phyloP scores from a whole-genome alignment of 345 rosid species.

The Gossypium longicalyx region DNA sequence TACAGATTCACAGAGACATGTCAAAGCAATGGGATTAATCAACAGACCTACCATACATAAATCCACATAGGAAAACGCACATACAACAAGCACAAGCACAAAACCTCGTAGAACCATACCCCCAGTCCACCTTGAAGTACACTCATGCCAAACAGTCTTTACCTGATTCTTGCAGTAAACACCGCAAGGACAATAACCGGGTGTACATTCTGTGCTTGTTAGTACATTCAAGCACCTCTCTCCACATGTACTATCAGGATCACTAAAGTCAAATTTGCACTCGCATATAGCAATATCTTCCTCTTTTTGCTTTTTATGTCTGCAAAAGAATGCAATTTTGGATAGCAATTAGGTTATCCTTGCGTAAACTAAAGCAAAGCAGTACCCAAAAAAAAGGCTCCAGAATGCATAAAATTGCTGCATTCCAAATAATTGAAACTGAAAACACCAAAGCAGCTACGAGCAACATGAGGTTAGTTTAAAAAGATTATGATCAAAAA shows the following conservation, averaged over 20 bases:
- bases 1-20: background rate
- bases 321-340: conserved; percentile 19
- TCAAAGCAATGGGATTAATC: background rate
- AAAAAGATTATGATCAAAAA: background rate
- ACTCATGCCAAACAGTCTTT: background rate
- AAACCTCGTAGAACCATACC: background rate
- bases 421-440: background rate
- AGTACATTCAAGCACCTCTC: conserved; percentile 82
- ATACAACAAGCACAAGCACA: background rate
- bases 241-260: conserved; percentile 78
- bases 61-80: background rate
- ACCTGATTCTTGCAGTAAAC: conserved; percentile 86
- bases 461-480: background rate
- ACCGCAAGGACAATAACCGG: conserved; percentile 74
- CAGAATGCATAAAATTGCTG: background rate
- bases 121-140: background rate
- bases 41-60: background rate
- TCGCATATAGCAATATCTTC: conserved; percentile 88
- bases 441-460: background rate
- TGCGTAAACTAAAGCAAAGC: background rate
- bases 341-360: background rate
- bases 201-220: conserved; percentile 88
- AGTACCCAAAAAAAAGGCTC: background rate
- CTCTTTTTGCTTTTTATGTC: conserved; percentile 90
- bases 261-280: conserved; percentile 63